phyloP scores from a whole-genome alignment of 148 eudicot genomes.

The Dianthus caryophyllus region DNA sequence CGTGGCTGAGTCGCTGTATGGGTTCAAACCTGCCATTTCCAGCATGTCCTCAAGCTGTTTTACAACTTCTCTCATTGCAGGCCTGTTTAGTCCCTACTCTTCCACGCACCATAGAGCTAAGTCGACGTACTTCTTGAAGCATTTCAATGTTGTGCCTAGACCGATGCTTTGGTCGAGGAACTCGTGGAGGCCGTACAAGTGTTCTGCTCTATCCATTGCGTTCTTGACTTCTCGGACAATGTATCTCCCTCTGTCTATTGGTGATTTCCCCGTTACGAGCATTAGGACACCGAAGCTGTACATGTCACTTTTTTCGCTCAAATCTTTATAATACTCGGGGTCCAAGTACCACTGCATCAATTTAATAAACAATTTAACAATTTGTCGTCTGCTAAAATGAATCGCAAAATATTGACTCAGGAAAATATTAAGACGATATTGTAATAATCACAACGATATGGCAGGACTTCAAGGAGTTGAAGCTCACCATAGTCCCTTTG shows the following conservation, averaged over 20 bases:
- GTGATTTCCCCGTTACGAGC: slow-evolving; percentile 73
- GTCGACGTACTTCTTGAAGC: slow-evolving; percentile 40
- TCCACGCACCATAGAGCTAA: slow-evolving; percentile 69
- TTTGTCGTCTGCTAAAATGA: too few relatives aligned
- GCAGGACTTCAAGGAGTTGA: background rate
- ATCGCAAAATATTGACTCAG: background rate
- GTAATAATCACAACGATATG: background rate
- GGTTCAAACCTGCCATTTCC: slow-evolving; percentile 29
- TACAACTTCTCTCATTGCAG: slow-evolving; percentile 75
- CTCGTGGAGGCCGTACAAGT: slow-evolving; percentile 28
- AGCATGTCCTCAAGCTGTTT: slow-evolving; percentile 48
- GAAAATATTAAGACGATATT: background rate
- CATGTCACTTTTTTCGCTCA: slow-evolving; percentile 84
- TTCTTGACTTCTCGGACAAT: slow-evolving; percentile 62
- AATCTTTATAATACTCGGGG: slow-evolving; percentile 80
- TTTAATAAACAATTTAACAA: background rate
- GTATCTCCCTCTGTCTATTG: slow-evolving; percentile 79
- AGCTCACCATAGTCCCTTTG: slow-evolving; percentile 82
- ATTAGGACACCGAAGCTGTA: slow-evolving; percentile 87
- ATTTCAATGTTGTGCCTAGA: slow-evolving; percentile 27
- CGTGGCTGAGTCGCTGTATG: slow-evolving; percentile 22
- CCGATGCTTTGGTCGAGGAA: slow-evolving; percentile 39
- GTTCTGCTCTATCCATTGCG: slow-evolving; percentile 16
- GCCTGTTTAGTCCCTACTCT: slow-evolving; percentile 60
- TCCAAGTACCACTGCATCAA: slow-evolving; percentile 71